Evolutionary conservation across 371 early-diverging fungal genomes (phyloP), one percentile per base, ranked within the genome.

Genomic region (Lichtheimia hyalospora): DNA sequence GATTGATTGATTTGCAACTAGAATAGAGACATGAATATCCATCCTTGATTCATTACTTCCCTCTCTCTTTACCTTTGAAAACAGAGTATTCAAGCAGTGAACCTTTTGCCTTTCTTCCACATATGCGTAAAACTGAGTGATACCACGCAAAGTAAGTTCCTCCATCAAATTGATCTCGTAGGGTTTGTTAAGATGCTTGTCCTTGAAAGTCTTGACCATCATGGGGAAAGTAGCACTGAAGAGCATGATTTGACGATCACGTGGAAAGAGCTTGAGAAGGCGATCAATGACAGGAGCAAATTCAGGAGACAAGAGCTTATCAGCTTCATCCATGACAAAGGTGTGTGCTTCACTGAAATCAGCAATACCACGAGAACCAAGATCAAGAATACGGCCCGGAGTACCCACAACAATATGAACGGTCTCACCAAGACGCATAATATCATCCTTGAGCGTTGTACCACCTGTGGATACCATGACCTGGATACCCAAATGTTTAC

Each of bases 111-210:
- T 86, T 70, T 96, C 95, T 73, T 98, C 97, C 3, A 99, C 99
- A 77, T 90, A 97, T 16, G 96, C 98, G 78, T 99, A 99, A 77
- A 93, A 99, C 74, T 99, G 99, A 13, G 97, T 96, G 15, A 99
- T 90, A 69, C 99, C 99, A 51, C 90, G 88, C 59, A 99, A 84
- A 2, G 98, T 97, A 41, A 99, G 85, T 74, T 99, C 99, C 61
- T 98, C 98, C 97, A 99, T 99, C 52, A 99, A 75, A 67, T 98
- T 98, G 71, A 99, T 96, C 72, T 98, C 97, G 65, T 97, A 95
- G 14, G 99, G 95, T 69, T 96, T 94, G 61, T 81, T 77, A 71
- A 99, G 83, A 67, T 90, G 92, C 70, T 92, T 93, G 68, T 97
- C 96, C 69, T 95, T 95, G 82, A 99, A 99, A 42, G 77, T 76